phyloP scores from a whole-genome alignment of 805 yeast genomes.

The Scheffersomyces amazonensis region DNA sequence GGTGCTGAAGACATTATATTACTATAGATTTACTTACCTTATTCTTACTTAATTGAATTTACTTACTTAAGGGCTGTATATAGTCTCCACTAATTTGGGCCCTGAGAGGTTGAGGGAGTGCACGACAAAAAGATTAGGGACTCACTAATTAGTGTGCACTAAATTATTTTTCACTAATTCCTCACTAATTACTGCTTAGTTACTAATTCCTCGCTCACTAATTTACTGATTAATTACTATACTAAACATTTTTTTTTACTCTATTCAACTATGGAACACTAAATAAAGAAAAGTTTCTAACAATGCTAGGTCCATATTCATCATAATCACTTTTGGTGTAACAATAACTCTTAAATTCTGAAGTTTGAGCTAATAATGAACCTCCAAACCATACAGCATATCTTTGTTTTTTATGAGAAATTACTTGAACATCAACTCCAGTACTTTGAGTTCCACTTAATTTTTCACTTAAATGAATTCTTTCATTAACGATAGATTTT shows the following conservation, averaged over 20 bases:
- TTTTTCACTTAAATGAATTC: constrained; percentile 79
- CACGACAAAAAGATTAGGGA: no score
- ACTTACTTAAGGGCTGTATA: no score
- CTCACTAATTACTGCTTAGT: no score
- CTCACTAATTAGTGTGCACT: no score
- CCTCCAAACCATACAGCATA: constrained; percentile 99
- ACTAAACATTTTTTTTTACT: neutral
- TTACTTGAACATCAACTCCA: constrained; percentile 96
- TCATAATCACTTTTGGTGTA: constrained; percentile 97
- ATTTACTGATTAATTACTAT: no score
- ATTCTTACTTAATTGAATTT: no score
- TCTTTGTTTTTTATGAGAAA: constrained; percentile 94
- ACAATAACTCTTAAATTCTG: constrained; percentile 94
- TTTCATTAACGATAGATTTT: constrained; percentile 79
- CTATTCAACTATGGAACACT: constrained; percentile 63
- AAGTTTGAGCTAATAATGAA: constrained; percentile 91
- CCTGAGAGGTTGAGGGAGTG: no score
- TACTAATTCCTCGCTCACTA: no score
- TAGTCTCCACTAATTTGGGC: no score
- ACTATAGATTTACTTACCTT: no score
- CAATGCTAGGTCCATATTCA: constrained; percentile 96
- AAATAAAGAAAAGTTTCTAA: constrained; percentile 93
- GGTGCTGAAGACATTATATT: no score
- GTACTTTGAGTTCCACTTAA: constrained; percentile 74
- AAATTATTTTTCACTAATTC: no score